Conservation (phyloP, 139 green algal genomes). For the Chlorella ohadii region DNA sequence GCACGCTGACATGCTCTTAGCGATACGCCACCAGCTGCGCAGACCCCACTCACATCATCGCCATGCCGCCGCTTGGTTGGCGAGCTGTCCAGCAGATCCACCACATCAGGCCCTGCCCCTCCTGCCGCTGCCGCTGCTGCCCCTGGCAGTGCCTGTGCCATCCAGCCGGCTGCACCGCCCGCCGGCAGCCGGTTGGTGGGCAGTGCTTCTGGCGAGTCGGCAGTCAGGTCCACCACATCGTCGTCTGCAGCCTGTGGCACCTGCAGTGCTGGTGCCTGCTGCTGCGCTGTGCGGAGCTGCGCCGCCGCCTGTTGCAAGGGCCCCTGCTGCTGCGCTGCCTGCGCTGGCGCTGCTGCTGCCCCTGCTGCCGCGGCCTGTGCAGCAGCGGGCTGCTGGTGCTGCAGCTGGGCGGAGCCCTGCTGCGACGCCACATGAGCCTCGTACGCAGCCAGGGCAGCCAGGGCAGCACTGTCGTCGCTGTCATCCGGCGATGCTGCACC, state of each 20-base stretch:
- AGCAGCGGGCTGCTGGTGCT: neutral
- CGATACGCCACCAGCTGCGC: too few relatives aligned
- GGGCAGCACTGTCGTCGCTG: neutral
- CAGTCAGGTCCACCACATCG: constrained; percentile 1
- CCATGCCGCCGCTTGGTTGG: constrained; percentile 28
- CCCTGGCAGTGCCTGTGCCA: neutral
- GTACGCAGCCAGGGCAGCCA: neutral
- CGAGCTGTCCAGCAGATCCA: neutral
- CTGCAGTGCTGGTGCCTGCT: too few relatives aligned
- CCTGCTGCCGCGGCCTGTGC: neutral
- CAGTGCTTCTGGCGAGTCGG: neutral
- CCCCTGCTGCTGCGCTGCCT: neutral
- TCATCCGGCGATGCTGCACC: neutral
- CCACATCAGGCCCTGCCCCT: neutral
- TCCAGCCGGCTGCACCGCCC: neutral
- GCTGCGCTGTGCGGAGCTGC: neutral
- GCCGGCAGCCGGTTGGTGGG: neutral
- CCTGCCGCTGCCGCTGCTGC: neutral
- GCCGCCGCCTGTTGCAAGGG: neutral
- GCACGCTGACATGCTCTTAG: too few relatives aligned
- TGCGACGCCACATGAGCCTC: neutral
- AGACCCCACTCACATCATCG: too few relatives aligned
- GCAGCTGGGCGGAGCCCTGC: neutral
- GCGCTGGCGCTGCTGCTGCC: neutral
- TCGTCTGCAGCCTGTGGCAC: neutral